Conservation (phyloP, 2,329 filamentous ascomycete genomes). For the Monilinia fructigena region DNA sequence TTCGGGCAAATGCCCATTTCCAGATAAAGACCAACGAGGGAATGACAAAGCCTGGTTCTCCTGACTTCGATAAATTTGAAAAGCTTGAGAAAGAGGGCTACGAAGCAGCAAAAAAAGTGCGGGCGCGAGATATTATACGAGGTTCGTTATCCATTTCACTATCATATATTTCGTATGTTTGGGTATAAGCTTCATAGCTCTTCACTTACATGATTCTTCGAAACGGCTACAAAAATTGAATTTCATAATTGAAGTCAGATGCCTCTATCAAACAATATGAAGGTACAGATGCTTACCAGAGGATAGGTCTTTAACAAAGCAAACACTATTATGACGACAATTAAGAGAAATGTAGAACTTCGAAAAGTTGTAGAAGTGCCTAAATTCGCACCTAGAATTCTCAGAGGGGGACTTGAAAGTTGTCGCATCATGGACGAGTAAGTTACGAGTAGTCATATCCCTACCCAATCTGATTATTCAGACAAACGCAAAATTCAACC, state of each 20-base stretch:
- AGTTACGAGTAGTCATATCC: background rate
- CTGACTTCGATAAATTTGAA: constrained; percentile 65
- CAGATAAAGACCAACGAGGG: constrained; percentile 74
- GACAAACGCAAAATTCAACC: background rate
- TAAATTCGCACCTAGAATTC: constrained; percentile 52
- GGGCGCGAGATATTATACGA: constrained; percentile 77
- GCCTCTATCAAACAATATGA: background rate
- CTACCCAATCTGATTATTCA: background rate
- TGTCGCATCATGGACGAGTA: constrained; percentile 18
- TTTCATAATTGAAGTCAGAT: background rate
- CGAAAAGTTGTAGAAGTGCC: constrained; percentile 63
- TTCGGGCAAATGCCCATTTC: constrained; percentile 77
- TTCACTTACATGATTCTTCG: background rate
- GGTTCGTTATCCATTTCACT: constrained; percentile 27
- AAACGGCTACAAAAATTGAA: background rate
- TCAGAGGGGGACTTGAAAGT: constrained; percentile 47
- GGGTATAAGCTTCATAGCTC: constrained; percentile 36
- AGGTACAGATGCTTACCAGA: background rate
- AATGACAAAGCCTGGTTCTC: constrained; percentile 63
- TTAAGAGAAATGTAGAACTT: constrained; percentile 53
- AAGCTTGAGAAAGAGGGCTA: constrained; percentile 71
- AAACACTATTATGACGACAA: constrained; percentile 60
- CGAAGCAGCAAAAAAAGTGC: constrained; percentile 71
- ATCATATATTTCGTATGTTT: background rate
- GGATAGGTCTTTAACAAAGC: constrained; percentile 47